Evolutionary conservation across 768 basidiomycete genomes (phyloP).

Genomic region (Phylloporus scabripes): DNA sequence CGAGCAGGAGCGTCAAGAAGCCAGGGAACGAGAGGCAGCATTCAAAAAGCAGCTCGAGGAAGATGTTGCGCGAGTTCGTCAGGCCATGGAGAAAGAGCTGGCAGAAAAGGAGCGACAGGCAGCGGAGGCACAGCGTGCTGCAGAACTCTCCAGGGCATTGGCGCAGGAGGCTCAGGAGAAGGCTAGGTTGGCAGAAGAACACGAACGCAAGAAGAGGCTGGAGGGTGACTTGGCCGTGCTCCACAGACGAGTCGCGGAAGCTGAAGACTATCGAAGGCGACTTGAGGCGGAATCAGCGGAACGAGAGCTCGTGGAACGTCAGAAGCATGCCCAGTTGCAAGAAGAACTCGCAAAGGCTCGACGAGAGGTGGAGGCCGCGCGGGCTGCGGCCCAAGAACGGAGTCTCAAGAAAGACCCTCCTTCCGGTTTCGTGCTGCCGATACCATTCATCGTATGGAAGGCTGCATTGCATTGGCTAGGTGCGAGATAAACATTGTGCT

Average conservation of each 20-base stretch:
- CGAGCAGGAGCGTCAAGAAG: constrained; percentile 25
- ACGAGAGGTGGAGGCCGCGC: constrained; percentile 23
- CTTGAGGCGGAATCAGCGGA: constrained; percentile 27
- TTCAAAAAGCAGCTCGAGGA: constrained; percentile 25
- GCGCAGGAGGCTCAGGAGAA: constrained; percentile 28
- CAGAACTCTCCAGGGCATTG: constrained; percentile 23
- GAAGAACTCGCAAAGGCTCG: constrained; percentile 28
- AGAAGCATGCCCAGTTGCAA: constrained; percentile 25
- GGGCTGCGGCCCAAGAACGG: constrained; percentile 22
- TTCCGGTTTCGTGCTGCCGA: constrained; percentile 26
- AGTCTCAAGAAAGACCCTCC: constrained; percentile 26
- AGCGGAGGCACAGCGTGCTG: constrained; percentile 24
- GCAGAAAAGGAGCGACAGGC: constrained; percentile 20
- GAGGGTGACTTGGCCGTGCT: constrained; percentile 26
- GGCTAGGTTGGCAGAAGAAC: constrained; percentile 26
- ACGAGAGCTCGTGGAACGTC: constrained; percentile 24
- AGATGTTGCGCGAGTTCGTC: constrained; percentile 23
- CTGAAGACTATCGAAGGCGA: constrained; percentile 24
- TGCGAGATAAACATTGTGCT: constrained; percentile 14
- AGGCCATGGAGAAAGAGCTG: constrained; percentile 18
- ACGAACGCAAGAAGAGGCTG: constrained; percentile 24
- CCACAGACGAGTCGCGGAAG: constrained; percentile 22
- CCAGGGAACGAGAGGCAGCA: constrained; percentile 19
- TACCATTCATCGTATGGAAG: constrained; percentile 32
- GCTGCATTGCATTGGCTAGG: constrained; percentile 32